Conservation (phyloP, 257 asterid genomes). For the Cruciata laevipes region DNA sequence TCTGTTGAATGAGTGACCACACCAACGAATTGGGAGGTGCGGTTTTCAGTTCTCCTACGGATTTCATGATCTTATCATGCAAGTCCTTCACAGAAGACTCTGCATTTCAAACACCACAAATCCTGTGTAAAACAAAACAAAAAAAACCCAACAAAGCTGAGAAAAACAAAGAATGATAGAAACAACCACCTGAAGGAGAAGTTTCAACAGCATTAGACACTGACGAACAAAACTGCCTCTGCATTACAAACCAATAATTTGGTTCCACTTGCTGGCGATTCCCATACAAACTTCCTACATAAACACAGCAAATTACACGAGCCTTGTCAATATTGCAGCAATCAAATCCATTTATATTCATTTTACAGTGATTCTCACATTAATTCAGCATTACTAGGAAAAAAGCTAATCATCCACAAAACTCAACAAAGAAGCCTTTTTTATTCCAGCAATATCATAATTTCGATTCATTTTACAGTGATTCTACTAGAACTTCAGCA, state of each 20-base stretch:
- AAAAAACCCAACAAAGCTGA: neutral
- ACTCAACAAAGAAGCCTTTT: neutral
- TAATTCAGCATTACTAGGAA: neutral
- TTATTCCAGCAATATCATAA: neutral
- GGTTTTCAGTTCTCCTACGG: constrained; percentile 42
- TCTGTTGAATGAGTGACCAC: constrained; percentile 65
- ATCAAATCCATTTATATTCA: neutral
- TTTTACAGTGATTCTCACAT: neutral
- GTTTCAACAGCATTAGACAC: constrained; percentile 31
- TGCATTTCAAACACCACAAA: constrained; percentile 32
- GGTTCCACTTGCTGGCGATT: constrained; percentile 17
- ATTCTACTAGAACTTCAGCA: neutral
- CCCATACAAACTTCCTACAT: constrained; percentile 29
- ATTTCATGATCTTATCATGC: constrained; percentile 57
- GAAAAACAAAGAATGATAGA: neutral
- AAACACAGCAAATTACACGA: neutral
- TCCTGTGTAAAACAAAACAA: constrained; percentile 9
- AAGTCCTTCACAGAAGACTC: constrained; percentile 63
- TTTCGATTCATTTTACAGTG: neutral
- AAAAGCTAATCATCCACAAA: neutral
- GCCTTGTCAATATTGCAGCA: neutral
- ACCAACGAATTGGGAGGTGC: constrained; percentile 93
- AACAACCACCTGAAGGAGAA: constrained; percentile 43
- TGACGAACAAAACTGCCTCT: constrained; percentile 41
- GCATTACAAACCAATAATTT: constrained; percentile 16